Evolutionary conservation across 2,329 filamentous ascomycete genomes (phyloP).

Genomic region (Fusarium bulbicola): DNA sequence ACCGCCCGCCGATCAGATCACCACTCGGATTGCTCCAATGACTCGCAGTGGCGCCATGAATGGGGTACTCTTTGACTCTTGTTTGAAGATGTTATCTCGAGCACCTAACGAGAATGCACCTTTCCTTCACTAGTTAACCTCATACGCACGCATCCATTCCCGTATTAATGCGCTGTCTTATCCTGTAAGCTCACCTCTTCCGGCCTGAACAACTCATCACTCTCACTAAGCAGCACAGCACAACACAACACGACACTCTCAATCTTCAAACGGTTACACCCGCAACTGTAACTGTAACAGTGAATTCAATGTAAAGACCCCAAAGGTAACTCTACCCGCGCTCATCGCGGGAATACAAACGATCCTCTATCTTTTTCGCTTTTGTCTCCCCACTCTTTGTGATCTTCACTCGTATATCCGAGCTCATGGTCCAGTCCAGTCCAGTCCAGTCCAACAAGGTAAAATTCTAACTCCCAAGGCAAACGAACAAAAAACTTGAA

Average conservation of each 20-base stretch:
- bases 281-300: constrained; percentile 5
- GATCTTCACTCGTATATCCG: constrained; percentile 23
- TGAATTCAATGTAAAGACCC: background rate
- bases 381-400: constrained; percentile 3
- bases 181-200: constrained; percentile 7
- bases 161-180: background rate
- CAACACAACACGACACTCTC: background rate
- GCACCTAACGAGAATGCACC: background rate
- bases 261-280: constrained; percentile 6
- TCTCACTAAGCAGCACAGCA: constrained; percentile 2
- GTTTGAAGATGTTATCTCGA: background rate
- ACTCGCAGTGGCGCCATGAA: constrained; percentile 39
- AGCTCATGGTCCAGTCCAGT: background rate
- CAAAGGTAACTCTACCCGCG: constrained; percentile 10
- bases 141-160: background rate
- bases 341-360: background rate
- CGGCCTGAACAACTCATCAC: constrained; percentile 21
- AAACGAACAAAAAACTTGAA: background rate
- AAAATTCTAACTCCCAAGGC: background rate
- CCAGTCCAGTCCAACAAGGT: constrained; percentile 8
- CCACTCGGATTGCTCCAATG: constrained; percentile 30
- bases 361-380: background rate
- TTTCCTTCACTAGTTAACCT: background rate
- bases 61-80: constrained; percentile 8
- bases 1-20: constrained; percentile 44